These are phyloP conservation scores for Pythium sukuiense DNA, from an alignment of 352 stramenopile genomes.

Conservation along the genomic window DNA sequence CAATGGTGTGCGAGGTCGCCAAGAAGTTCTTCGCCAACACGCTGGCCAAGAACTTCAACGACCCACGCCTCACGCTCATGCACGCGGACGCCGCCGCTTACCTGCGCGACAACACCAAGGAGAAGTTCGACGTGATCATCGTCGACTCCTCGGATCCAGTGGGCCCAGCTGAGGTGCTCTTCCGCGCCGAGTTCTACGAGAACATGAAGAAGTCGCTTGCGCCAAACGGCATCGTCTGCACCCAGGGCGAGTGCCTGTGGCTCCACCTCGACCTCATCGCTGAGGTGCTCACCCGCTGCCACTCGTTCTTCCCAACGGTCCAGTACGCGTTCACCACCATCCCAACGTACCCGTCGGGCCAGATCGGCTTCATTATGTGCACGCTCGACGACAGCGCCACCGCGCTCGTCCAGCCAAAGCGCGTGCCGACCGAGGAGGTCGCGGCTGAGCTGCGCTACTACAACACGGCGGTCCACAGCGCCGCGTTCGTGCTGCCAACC, in stretches of 20 bases:
- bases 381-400: conserved; percentile 66
- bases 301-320: conserved; percentile 91
- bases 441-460: conserved; percentile 93
- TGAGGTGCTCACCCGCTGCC: conserved; percentile 92
- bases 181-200: conserved; percentile 95
- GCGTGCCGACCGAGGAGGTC: conserved; percentile 51
- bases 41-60: conserved; percentile 94
- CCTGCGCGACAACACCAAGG: conserved; percentile 73
- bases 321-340: conserved; percentile 99
- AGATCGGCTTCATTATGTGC: conserved; percentile 98
- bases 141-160: conserved; percentile 97
- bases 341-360: conserved; percentile 98
- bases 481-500: conserved; percentile 95
- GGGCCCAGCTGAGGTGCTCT: conserved; percentile 94
- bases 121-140: conserved; percentile 97
- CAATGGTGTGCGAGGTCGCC: conserved; percentile 95
- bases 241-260: conserved; percentile 98
- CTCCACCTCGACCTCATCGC: conserved; percentile 97
- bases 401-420: conserved; percentile 71
- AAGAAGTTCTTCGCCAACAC: conserved; percentile 93
- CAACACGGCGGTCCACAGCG: conserved; percentile 91
- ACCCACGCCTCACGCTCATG: conserved; percentile 93
- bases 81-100: conserved; percentile 91
- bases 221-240: conserved; percentile 85
- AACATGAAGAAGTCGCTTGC: conserved; percentile 91